These are phyloP conservation scores for Podaxis sp. DNA, from an alignment of 768 basidiomycete species.

Conservation along the genomic window DNA sequence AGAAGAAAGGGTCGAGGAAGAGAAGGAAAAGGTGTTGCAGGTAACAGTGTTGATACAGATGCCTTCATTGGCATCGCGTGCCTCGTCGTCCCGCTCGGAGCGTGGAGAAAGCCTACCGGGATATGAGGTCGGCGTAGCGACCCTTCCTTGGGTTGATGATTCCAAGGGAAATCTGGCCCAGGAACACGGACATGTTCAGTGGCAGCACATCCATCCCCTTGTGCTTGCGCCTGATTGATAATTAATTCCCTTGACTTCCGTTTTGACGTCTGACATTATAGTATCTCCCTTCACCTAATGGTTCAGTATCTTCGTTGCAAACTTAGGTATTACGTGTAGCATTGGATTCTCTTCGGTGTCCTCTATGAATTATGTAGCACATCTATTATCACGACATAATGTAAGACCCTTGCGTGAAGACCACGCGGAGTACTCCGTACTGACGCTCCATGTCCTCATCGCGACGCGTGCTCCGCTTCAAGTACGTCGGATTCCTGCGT, in stretches of 20 bases:
- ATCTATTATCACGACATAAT: background rate
- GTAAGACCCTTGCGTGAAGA: no score
- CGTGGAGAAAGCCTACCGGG: conserved; percentile 25
- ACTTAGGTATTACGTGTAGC: background rate
- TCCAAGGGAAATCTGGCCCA: background rate
- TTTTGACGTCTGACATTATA: background rate
- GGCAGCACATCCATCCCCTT: background rate
- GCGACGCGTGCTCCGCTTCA: no score
- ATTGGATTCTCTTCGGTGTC: no score
- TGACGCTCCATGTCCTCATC: no score
- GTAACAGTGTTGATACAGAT: conserved; percentile 48
- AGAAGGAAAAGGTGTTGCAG: conserved; percentile 22
- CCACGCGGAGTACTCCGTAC: no score
- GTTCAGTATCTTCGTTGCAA: background rate
- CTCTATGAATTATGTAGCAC: background rate
- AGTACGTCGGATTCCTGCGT: no score
- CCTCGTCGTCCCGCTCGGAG: background rate
- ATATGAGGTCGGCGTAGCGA: conserved; percentile 46
- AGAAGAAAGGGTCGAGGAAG: background rate
- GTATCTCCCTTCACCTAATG: no score
- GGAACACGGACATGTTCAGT: background rate
- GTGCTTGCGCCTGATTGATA: background rate
- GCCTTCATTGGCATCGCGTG: conserved; percentile 30
- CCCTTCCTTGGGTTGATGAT: conserved; percentile 30
- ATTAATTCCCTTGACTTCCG: background rate